Conservation (phyloP, 2,329 filamentous ascomycete genomes). For the Ampelomyces quisqualis region DNA sequence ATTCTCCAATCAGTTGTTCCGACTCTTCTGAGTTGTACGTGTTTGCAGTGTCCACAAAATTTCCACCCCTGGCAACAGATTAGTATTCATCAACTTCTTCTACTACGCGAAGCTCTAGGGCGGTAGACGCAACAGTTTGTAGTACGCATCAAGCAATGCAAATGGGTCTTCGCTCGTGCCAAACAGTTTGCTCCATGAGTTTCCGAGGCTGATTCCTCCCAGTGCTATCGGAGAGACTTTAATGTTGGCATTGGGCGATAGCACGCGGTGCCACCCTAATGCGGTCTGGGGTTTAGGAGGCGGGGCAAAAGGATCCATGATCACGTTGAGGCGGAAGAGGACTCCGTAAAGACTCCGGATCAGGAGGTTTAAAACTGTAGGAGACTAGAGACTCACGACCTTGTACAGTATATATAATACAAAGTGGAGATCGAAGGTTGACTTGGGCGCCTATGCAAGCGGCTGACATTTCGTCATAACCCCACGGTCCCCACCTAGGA, state of each 20-base stretch:
- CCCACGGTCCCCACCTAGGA: background rate
- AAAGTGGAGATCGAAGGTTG: no score
- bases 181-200: conserved; percentile 48
- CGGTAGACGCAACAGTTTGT: conserved; percentile 28
- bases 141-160: conserved; percentile 52
- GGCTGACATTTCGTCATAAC: conserved; percentile 7
- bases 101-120: background rate
- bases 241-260: conserved; percentile 54
- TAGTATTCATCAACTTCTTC: background rate
- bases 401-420: no score
- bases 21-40: conserved; percentile 52
- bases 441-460: no score
- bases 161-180: conserved; percentile 50
- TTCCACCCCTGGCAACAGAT: background rate
- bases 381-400: no score
- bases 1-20: conserved; percentile 54
- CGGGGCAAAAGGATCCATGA: conserved; percentile 31
- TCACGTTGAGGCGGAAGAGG: no score
- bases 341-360: no score
- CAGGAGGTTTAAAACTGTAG: no score
- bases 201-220: conserved; percentile 58
- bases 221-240: conserved; percentile 57
- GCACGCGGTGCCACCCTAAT: conserved; percentile 55
- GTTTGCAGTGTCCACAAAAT: conserved; percentile 42
- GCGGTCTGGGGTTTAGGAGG: conserved; percentile 37